A percentile compares a stretch with the other conserved stretches of the same genome.
Evolutionary conservation across 805 yeast genomes (phyloP).

Genomic region (Candida chilensis): DNA sequence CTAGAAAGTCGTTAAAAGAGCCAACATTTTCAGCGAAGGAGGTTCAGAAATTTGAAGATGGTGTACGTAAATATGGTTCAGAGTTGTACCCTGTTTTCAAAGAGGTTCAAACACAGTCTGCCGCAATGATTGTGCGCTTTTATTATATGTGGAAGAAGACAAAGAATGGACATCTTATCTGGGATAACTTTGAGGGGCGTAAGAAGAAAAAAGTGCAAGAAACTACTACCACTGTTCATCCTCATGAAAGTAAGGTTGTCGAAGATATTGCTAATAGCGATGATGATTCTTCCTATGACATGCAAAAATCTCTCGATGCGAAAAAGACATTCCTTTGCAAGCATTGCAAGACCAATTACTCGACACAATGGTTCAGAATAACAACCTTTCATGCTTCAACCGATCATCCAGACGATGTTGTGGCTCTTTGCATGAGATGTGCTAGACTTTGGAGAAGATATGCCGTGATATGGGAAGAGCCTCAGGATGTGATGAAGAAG

Average conservation of each 20-base stretch:
- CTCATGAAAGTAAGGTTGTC: conserved; percentile 8
- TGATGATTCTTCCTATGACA: conserved; percentile 68
- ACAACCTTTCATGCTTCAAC: conserved; percentile 46
- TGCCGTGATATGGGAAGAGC: conserved; percentile 81
- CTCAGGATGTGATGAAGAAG: conserved; percentile 52
- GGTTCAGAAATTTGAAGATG: conserved; percentile 60
- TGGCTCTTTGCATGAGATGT: conserved; percentile 77
- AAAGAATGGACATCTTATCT: conserved; percentile 57
- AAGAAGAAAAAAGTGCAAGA: conserved; percentile 45
- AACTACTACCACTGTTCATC: conserved; percentile 9
- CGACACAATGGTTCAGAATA: conserved; percentile 61
- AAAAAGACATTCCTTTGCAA: conserved; percentile 50
- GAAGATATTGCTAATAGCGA: conserved; percentile 53
- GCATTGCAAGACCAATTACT: conserved; percentile 52
- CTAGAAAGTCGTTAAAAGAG: conserved; percentile 56
- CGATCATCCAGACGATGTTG: conserved; percentile 23
- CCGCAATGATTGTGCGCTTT: conserved; percentile 75
- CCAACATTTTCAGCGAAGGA: conserved; percentile 70
- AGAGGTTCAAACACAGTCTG: conserved; percentile 64
- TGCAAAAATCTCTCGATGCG: conserved; percentile 30
- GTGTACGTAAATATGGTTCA: conserved; percentile 63
- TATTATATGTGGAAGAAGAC: conserved; percentile 93
- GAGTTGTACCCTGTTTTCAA: conserved; percentile 69
- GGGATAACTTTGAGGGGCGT: conserved; percentile 79
- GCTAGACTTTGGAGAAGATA: conserved; percentile 89